Evolutionary conservation across 2,329 filamentous ascomycete species (phyloP).

Genomic region (Fusarium stilboides): DNA sequence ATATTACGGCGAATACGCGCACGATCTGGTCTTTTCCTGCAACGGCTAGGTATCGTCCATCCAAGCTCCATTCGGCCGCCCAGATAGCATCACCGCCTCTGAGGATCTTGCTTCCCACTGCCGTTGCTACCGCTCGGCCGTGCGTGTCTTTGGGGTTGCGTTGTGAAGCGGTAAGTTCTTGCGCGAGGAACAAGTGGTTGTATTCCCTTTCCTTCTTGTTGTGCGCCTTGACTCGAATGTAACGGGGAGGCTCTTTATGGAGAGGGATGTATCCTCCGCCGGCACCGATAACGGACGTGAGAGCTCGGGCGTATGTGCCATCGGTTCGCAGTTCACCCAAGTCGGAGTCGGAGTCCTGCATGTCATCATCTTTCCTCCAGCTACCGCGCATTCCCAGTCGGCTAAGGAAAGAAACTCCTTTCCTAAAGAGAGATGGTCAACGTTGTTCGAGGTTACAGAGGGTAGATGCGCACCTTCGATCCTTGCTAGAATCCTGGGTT

Average conservation of each 20-base stretch:
- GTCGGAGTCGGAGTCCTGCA: constrained; percentile 78
- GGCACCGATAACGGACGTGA: constrained; percentile 80
- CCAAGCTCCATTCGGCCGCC: constrained; percentile 92
- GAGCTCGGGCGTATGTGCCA: constrained; percentile 86
- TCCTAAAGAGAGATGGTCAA: constrained; percentile 66
- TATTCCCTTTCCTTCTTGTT: constrained; percentile 88
- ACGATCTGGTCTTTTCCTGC: constrained; percentile 90
- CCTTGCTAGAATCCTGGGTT: constrained; percentile 66
- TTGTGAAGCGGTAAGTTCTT: constrained; percentile 82
- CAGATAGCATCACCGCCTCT: constrained; percentile 80
- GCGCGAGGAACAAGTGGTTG: constrained; percentile 89
- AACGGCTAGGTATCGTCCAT: constrained; percentile 92
- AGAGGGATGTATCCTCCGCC: constrained; percentile 83
- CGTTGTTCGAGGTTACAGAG: not conserved
- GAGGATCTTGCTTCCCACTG: constrained; percentile 59
- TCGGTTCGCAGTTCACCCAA: constrained; percentile 78
- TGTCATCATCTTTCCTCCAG: constrained; percentile 79
- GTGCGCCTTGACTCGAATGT: constrained; percentile 87
- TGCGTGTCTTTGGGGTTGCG: constrained; percentile 51
- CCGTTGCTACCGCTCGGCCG: constrained; percentile 54
- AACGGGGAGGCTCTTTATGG: constrained; percentile 90
- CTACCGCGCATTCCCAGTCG: constrained; percentile 79
- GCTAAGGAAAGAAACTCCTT: constrained; percentile 91
- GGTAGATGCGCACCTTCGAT: constrained; percentile 74
- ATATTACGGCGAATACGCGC: constrained; percentile 89